Conservation (phyloP, 495 filamentous ascomycete species). For the Hamigera avellanea region DNA sequence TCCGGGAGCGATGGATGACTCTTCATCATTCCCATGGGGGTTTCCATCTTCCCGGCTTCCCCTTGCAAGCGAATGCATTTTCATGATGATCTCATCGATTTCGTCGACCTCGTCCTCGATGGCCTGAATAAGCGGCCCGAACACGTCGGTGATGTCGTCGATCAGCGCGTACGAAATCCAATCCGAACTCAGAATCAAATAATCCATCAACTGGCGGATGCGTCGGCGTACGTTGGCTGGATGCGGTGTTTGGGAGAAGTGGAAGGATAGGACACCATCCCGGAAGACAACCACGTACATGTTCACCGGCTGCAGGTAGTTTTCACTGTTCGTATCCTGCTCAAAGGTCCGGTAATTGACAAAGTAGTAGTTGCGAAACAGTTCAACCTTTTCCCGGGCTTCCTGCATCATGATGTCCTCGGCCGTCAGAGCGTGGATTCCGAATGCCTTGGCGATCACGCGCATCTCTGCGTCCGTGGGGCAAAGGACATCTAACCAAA, state of each 20-base stretch:
- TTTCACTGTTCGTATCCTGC: slow-evolving; percentile 75
- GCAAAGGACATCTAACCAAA: slow-evolving; percentile 87
- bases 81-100: slow-evolving; percentile 73
- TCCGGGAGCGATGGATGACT: slow-evolving; percentile 44
- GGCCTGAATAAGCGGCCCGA: slow-evolving; percentile 76
- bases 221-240: slow-evolving; percentile 88
- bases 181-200: slow-evolving; percentile 82
- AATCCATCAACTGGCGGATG: slow-evolving; percentile 89
- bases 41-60: slow-evolving; percentile 16
- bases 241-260: slow-evolving; percentile 87
- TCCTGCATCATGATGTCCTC: slow-evolving; percentile 98
- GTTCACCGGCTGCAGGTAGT: slow-evolving; percentile 91
- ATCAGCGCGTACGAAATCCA: slow-evolving; percentile 99
- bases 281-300: slow-evolving; percentile 97
- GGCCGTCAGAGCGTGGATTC: slow-evolving; percentile 85
- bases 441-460: slow-evolving; percentile 80
- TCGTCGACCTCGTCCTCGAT: slow-evolving; percentile 86
- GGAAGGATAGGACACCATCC: slow-evolving; percentile 89
- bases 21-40: slow-evolving; percentile 8
- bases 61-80: slow-evolving; percentile 51
- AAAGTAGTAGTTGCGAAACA: slow-evolving; percentile 96
- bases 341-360: slow-evolving; percentile 97
- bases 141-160: slow-evolving; percentile 95
- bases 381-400: slow-evolving; percentile 92
- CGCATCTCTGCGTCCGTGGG: slow-evolving; percentile 92